Evolutionary conservation across 2,329 filamentous ascomycete genomes (phyloP), one percentile per base, ranked within the genome.

Genomic region (Neurospora sp.): DNA sequence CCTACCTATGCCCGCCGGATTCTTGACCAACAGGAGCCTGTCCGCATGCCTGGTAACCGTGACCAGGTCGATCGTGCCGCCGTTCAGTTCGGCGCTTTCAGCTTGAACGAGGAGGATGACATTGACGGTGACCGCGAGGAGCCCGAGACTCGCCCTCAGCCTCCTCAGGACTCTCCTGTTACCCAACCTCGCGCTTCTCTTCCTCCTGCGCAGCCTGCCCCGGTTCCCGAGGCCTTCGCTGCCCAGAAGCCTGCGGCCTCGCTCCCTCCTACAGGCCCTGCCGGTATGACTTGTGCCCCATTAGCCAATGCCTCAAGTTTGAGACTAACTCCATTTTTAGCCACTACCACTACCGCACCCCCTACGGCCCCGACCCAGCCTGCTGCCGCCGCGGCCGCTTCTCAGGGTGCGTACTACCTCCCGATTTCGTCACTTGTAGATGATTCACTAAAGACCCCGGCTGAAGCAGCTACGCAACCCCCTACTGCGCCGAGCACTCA

Each of bases 11-110:
- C 96, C 79, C 90, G 95, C 74, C 91, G 93, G 76, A 87, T 97
- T 69, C 85, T 97, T 77, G 94, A 98, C 76, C 96, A 99, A 79
- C 94, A 97, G 80, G 96, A 99, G 82, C 93, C 96, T 71, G 96
- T 99, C 52, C 93, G 97, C 74, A 97, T 99, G 95, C 96, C 96
- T 66, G 93, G 93, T 71, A 97, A 97, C 83, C 93, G 96, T 75
- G 94, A 96, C 52, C 73, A 76, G 68, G 91, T 99, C 38, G 95
- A 98, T 79, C 90, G 93, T 76, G 89, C 95, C 74, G 92, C 94
- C 67, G 93, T 99, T 67, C 95, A 98, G 79, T 99, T 99, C 79
- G 96, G 96, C 73, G 96, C 94, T 79, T 93, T 99, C 85, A 96
- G 91, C 78, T 81, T 99, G 77, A 94, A 92, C 78, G 93, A 90